These are phyloP conservation scores for Gossypioides kirkii DNA, from an alignment of 345 rosid species.

Conservation along the genomic window DNA sequence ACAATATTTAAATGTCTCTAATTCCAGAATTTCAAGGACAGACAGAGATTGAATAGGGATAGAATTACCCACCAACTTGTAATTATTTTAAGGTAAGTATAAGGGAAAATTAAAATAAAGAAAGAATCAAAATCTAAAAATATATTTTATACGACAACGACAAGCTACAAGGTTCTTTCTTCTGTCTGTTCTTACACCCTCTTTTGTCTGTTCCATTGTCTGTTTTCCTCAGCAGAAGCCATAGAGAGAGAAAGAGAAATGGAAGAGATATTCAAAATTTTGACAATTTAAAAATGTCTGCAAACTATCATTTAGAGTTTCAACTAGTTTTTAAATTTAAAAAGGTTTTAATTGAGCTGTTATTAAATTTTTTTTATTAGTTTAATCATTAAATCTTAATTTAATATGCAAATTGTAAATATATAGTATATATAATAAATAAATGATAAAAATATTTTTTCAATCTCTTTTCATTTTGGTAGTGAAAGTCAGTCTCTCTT, in stretches of 20 bases:
- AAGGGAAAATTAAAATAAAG: not conserved
- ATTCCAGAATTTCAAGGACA: slow-evolving; percentile 41
- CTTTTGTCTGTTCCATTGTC: slow-evolving; percentile 43
- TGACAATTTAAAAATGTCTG: too few species aligned
- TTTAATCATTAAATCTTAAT: too few species aligned
- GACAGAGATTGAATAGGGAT: slow-evolving; percentile 45
- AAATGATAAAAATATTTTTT: too few species aligned
- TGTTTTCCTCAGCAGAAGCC: slow-evolving; percentile 9
- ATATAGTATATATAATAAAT: too few species aligned
- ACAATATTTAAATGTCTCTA: slow-evolving; percentile 5
- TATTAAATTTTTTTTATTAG: too few species aligned
- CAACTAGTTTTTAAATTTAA: too few species aligned
- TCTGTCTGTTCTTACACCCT: slow-evolving; percentile 46
- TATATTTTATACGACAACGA: slow-evolving; percentile 33
- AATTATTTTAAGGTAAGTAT: not conserved
- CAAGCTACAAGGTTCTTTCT: slow-evolving; percentile 47
- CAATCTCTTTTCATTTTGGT: too few species aligned
- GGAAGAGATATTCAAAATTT: not conserved
- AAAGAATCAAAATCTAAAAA: slow-evolving; percentile 31
- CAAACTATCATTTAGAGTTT: too few species aligned
- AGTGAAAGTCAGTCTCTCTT: too few species aligned
- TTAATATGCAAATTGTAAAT: too few species aligned
- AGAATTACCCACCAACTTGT: not conserved
- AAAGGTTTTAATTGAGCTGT: too few species aligned
- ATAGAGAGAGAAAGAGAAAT: not conserved